Evolutionary conservation across 2,329 filamentous ascomycete genomes (phyloP).

Genomic region (Teratosphaeria pseudoeucalypti): DNA sequence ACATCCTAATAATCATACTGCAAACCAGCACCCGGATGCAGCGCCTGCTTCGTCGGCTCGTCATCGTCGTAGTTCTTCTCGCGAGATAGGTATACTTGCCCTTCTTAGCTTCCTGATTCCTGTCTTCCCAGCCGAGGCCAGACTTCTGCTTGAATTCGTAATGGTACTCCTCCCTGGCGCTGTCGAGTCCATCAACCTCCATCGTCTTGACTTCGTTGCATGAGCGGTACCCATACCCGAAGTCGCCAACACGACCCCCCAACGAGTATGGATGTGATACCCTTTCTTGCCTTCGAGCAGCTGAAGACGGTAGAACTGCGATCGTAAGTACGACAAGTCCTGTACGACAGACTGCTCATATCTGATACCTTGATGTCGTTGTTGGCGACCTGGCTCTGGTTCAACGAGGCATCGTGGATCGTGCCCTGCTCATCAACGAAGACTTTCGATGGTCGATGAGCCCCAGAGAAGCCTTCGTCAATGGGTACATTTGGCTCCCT

Average conservation of each 20-base stretch:
- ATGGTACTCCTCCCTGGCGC: conserved; percentile 37
- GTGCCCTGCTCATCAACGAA: conserved; percentile 34
- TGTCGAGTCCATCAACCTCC: conserved; percentile 14
- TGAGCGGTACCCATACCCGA: conserved; percentile 28
- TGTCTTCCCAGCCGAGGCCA: conserved; percentile 44
- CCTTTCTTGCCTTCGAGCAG: too few species aligned
- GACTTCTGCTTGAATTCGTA: conserved; percentile 53
- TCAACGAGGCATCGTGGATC: conserved; percentile 71
- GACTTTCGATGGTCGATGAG: neutral
- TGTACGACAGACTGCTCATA: neutral
- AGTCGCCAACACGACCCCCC: conserved; percentile 64
- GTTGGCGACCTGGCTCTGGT: conserved; percentile 59
- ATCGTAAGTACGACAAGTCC: neutral
- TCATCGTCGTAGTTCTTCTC: conserved; percentile 63
- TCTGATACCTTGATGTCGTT: conserved; percentile 82
- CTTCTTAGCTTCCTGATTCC: too few species aligned
- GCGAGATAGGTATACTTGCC: conserved; percentile 67
- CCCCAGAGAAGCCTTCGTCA: conserved; percentile 32
- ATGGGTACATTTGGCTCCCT: conserved; percentile 34
- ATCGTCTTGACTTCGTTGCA: conserved; percentile 33
- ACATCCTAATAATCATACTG: conserved; percentile 62
- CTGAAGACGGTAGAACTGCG: conserved; percentile 10
- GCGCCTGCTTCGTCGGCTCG: conserved; percentile 10
- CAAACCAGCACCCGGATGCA: neutral
- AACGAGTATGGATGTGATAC: conserved; percentile 49